phyloP scores from a whole-genome alignment of 352 stramenopile genomes.

The Globisporangium canariense region DNA sequence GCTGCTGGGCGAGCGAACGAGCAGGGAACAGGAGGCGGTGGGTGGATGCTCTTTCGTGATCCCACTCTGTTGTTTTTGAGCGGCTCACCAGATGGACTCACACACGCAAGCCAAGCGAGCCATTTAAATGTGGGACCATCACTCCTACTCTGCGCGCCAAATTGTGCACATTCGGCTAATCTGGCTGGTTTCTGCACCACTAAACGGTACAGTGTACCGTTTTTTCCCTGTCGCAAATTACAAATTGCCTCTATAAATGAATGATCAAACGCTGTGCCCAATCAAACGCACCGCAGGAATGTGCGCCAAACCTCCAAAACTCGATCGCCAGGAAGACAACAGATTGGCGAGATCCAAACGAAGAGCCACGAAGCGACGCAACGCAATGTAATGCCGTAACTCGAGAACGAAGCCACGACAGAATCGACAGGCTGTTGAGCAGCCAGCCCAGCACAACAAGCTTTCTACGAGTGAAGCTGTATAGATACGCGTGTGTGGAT shows the following conservation, averaged over 20 bases:
- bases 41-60: not conserved
- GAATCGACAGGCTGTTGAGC: not conserved
- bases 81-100: conserved; percentile 5
- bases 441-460: no score
- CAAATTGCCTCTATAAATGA: not conserved
- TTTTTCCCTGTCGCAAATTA: not conserved
- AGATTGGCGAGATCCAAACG: conserved; percentile 1
- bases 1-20: not conserved
- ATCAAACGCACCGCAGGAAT: not conserved
- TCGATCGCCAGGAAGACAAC: no score
- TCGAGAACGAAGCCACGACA: not conserved
- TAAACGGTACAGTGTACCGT: not conserved
- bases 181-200: not conserved
- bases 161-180: not conserved
- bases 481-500: not conserved
- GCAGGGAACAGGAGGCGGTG: conserved; percentile 1
- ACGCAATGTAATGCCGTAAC: not conserved
- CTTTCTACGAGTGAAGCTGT: not conserved
- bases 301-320: not conserved
- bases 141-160: not conserved
- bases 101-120: not conserved
- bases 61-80: conserved; percentile 3
- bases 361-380: not conserved
- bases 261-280: not conserved
- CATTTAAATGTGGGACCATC: not conserved